Evolutionary conservation across 768 basidiomycete genomes (phyloP), one percentile per base, ranked within the genome.

Genomic region (Tricholoma furcatifolium): DNA sequence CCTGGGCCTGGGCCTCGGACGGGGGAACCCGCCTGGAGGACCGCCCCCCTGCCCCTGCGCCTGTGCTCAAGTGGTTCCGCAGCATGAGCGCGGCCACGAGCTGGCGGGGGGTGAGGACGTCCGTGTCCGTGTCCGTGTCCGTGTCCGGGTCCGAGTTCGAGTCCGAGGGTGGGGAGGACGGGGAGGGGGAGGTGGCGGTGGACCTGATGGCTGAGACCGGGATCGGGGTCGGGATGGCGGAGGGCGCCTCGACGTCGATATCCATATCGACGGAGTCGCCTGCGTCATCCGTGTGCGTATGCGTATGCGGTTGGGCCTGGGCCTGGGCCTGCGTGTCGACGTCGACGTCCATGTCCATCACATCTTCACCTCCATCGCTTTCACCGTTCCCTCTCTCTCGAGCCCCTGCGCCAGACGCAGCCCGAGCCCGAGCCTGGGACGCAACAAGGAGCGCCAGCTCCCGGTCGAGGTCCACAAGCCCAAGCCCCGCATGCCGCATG

Each of bases 251-350:
- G 20, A 61, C 56, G 45, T 56, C 59, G 54, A 61, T 47, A 61
- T 61, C 62, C 56, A 61, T 60, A 54, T 61, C 57, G 45, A 47
- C 56, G 54, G 60, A 61, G 53, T 47, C 53, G 36, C 52, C n/a
- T n/a, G n/a, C n/a, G n/a, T n/a, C n/a, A n/a, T n/a, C n/a, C n/a
- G n/a, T n/a, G n/a, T n/a, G n/a, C n/a, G n/a, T n/a, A n/a, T n/a
- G n/a, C n/a, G n/a, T n/a, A n/a, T n/a, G n/a, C n/a, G n/a, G n/a
- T n/a, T n/a, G n/a, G n/a, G n/a, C n/a, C n/a, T n/a, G n/a, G n/a
- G n/a, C n/a, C n/a, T n/a, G n/a, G n/a, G n/a, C n/a, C n/a, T n/a
- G n/a, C n/a, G 36, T 14, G 34, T 21, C 40, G 35, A 38, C 20
- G 10, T 40, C 53, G 30, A 45, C 21, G 42, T 61, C 60, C 9